Conservation (phyloP, 208 protist species). For the Crithidia fasciculata region DNA sequence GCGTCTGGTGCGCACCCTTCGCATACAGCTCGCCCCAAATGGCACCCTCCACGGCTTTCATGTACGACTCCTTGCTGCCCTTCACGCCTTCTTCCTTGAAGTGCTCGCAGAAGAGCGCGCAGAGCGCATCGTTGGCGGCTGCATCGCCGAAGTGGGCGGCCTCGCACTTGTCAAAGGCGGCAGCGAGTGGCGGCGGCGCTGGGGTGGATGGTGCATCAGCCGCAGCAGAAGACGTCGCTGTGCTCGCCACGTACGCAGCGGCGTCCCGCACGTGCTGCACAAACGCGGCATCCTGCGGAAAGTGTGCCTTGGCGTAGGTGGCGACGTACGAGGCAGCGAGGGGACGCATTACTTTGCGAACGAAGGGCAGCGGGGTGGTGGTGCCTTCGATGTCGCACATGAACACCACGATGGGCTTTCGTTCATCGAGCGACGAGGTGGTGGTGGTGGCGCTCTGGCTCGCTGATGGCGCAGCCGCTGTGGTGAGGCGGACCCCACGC, state of each 20-base stretch:
- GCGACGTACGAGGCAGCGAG: conserved; percentile 36
- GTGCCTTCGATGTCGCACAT: conserved; percentile 87
- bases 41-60: conserved; percentile 82
- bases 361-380: conserved; percentile 83
- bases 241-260: conserved; percentile 9
- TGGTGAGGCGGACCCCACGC: background rate
- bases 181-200: background rate
- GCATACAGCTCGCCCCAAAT: conserved; percentile 51
- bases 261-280: conserved; percentile 21
- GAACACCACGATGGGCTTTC: conserved; percentile 31
- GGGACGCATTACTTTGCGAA: conserved; percentile 64
- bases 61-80: conserved; percentile 26
- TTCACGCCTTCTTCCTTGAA: conserved; percentile 23
- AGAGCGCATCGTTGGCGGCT: conserved; percentile 16
- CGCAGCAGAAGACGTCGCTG: background rate
- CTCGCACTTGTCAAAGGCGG: conserved; percentile 2
- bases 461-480: background rate
- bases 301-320: conserved; percentile 46
- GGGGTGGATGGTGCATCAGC: background rate
- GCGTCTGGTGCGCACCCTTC: conserved; percentile 1
- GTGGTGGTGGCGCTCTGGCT: background rate
- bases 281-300: conserved; percentile 36
- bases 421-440: background rate
- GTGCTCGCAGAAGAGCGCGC: conserved; percentile 32
- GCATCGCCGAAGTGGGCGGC: conserved; percentile 14